Evolutionary conservation across 2,329 filamentous ascomycete genomes (phyloP).

Genomic region (Aspergillus ochraceoroseus): DNA sequence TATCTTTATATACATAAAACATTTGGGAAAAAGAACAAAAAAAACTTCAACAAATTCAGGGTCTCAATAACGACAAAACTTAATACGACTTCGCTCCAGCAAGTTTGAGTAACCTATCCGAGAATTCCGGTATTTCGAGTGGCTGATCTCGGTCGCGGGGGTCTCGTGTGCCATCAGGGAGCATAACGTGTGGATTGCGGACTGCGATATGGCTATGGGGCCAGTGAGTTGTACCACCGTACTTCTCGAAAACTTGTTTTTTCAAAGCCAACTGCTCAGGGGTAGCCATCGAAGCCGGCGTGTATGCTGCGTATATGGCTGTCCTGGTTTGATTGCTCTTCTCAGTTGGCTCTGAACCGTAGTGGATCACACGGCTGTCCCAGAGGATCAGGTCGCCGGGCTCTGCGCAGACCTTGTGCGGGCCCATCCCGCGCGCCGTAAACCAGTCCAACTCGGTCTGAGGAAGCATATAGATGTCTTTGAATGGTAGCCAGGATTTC

Average conservation of each 20-base stretch:
- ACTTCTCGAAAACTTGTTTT: conserved; percentile 38
- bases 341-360: not conserved
- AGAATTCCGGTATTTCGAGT: not conserved
- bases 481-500: not conserved
- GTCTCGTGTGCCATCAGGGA: not conserved
- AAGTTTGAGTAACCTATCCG: not conserved
- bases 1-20: no score
- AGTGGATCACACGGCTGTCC: conserved; percentile 31
- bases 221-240: conserved; percentile 5
- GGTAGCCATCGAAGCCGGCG: conserved; percentile 37
- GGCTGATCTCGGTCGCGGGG: not conserved
- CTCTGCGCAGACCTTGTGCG: conserved; percentile 39
- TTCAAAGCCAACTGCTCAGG: conserved; percentile 42
- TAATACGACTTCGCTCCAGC: conserved; percentile 34
- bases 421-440: conserved; percentile 21
- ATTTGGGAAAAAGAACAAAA: no score
- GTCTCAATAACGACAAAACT: no score
- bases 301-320: conserved; percentile 39
- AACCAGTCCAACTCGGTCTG: conserved; percentile 31
- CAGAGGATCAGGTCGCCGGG: conserved; percentile 44
- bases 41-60: no score
- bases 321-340: conserved; percentile 27
- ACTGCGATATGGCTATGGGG: not conserved
- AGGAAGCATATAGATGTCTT: not conserved
- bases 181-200: not conserved